Base-by-base conservation (phyloP, 306 rosid genomes). In the Crataegus laevigata region DNA sequence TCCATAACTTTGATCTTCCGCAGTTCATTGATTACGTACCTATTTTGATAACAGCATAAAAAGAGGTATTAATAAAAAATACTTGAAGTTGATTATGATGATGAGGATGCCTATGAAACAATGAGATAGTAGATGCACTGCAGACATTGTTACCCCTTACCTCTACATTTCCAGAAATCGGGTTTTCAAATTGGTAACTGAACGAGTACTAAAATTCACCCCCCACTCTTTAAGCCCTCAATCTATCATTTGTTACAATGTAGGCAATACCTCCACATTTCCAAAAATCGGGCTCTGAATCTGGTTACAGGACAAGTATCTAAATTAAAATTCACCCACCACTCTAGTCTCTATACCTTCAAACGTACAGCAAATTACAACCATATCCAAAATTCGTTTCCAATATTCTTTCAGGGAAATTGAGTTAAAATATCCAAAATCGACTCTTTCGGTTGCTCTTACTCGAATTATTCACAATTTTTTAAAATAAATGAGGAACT, bases 1-100 rank as follows among this genome's bases (percentile, higher is more conserved):
- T 82, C 80, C 60, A 85, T 82, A 72, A 73, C 86, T 78, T 85
- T 82, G 66, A 85, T 85, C 72, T 40, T 55, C 65, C 76, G 77
- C 72, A 82, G 74, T 66, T 82, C 82, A 66, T 67, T 47, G 42
- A 82, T 58, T 42, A 79, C 70, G 13, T 75, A 67, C 51, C 88
- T 85, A 36, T 4, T 43, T 72, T 58, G 18, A 55, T 15, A 63
- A 38, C 14, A 50, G n/a, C 26, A 57, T 8, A 12, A 60, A 69
- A 32, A 47, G 32, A 40, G 43, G 32, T 40, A 43, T 40, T 8
- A 78, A 8, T 18, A 74, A 40, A 24, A 24, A 7, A n/a, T 17
- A 1, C 8, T 47, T 5, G 54, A 47, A 1, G 19, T 4, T 5
- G 54, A 47, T 47, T 47, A 47, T 47, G 40, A 47, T 0, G 54